Base-by-base conservation (phyloP, 2,329 filamentous ascomycete genomes). In the Trichoderma pleuroti region DNA sequence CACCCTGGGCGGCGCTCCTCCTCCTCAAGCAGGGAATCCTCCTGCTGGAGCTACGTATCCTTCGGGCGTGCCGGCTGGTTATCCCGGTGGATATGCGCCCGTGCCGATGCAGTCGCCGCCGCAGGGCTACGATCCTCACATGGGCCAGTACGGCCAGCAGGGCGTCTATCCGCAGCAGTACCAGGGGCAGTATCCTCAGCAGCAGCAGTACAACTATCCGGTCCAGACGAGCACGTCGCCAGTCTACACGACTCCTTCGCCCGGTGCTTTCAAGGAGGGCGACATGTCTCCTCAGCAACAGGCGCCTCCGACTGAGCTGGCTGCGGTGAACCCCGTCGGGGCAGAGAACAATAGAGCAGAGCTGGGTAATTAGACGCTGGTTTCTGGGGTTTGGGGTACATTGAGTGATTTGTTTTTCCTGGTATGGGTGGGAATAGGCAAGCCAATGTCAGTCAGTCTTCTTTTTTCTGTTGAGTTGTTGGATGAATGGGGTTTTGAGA, bases 281-380 rank as follows among this genome's bases (percentile, higher is more conserved):
- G 68, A 70, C 14, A 63, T 64, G 34, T 56, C 69, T 9, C 70
- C 69, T 24, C 68, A 68, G 11, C 70, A 70, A 18, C 72, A 70
- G 39, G 71, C 73, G 26, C 65, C 70, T 3, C 74, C 74, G 5
- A 75, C 73, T 36, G 79, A 80, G 72, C 62, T 80, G 68, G 74
- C 75, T n/a, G 71, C 76, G 46, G 72, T 75, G 21, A 74, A 76
- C 62, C 76, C 78, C 3, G 4, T 79, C 30, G 79, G 79, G 5
- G 76, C 75, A 3, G 77, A 78, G 71, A 74, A 68, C 30, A 81
- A 81, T 72, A 75, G 80, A 21, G 80, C 79, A 5, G 78, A 81
- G 72, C 73, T 81, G 54, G 42, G 46, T 39, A 54, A 59, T 26
- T 62, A 57, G 59, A 56, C 5, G 57, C 9, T 18, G 21, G 32